phyloP scores from a whole-genome alignment of 306 rosid species.

The Carpinus fangiana region DNA sequence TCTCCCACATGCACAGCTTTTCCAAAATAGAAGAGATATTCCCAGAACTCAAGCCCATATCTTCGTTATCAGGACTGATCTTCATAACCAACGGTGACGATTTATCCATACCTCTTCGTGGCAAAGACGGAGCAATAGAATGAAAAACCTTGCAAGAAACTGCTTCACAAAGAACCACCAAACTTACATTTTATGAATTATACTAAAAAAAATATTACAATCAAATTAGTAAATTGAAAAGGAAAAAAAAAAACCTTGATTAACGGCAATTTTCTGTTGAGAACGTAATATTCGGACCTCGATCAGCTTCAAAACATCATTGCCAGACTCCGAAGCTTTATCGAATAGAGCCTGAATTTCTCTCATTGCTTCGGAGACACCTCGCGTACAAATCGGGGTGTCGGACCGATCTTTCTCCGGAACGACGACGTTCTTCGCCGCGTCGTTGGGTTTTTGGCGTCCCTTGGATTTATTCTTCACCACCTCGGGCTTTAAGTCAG shows the following conservation, averaged over 20 bases:
- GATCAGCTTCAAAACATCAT: slow-evolving; percentile 49
- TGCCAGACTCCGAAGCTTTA: slow-evolving; percentile 69
- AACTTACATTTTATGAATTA: background rate
- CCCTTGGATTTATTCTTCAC: slow-evolving; percentile 11
- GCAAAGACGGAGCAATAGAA: slow-evolving; percentile 31
- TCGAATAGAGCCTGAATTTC: slow-evolving; percentile 61
- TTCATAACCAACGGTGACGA: slow-evolving; percentile 21
- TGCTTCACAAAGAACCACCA: slow-evolving; percentile 27
- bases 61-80: slow-evolving; percentile 22
- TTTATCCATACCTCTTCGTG: slow-evolving; percentile 26
- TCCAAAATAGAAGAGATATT: slow-evolving; percentile 56
- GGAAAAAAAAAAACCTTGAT: slow-evolving; percentile 41
- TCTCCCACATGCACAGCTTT: slow-evolving; percentile 78
- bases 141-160: slow-evolving; percentile 55
- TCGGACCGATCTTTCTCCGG: slow-evolving; percentile 19
- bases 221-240: background rate
- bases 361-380: slow-evolving; percentile 47
- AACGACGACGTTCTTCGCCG: slow-evolving; percentile 6
- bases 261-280: slow-evolving; percentile 41
- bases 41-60: slow-evolving; percentile 25
- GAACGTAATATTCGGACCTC: slow-evolving; percentile 48
- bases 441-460: slow-evolving; percentile 21
- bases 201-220: background rate
- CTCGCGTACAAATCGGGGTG: slow-evolving; percentile 27
- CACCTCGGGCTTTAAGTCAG: background rate